phyloP scores from a whole-genome alignment of 768 basidiomycete genomes.

The Cystobasidium tubakii region DNA sequence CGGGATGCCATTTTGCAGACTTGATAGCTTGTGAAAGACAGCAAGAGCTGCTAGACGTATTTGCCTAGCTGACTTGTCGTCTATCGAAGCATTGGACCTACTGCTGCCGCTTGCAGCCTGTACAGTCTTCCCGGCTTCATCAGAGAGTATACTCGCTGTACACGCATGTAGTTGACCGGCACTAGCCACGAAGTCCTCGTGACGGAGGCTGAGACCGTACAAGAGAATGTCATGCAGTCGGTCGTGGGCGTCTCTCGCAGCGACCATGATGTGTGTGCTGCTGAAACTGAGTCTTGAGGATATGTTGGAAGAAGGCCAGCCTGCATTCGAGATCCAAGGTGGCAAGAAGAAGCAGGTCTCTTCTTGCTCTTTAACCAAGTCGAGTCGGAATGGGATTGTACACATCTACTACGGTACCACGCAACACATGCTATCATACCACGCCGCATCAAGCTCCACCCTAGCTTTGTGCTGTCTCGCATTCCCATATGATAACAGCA shows the following conservation, averaged over 20 bases:
- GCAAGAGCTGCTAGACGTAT: slow-evolving; percentile 15
- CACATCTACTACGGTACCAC: too few relatives aligned
- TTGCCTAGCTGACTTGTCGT: not conserved
- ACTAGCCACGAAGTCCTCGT: not conserved
- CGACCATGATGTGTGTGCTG: not conserved
- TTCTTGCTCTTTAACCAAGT: too few relatives aligned
- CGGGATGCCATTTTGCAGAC: not conserved
- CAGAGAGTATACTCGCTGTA: not conserved
- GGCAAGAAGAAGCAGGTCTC: too few relatives aligned
- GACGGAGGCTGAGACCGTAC: not conserved
- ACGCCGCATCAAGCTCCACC: too few relatives aligned
- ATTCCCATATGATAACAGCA: too few relatives aligned
- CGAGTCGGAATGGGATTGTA: too few relatives aligned
- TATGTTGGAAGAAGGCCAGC: too few relatives aligned
- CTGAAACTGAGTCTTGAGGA: too few relatives aligned
- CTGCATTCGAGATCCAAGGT: too few relatives aligned
- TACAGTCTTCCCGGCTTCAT: not conserved
- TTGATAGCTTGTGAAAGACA: slow-evolving; percentile 8
- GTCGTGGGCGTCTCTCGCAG: not conserved
- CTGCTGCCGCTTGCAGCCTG: not conserved
- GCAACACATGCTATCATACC: too few relatives aligned
- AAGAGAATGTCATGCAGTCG: not conserved
- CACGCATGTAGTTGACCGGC: not conserved
- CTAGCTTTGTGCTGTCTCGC: too few relatives aligned
- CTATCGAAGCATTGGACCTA: not conserved